Conservation (phyloP, 2,329 filamentous ascomycete genomes). For the Colletotrichum sp. region DNA sequence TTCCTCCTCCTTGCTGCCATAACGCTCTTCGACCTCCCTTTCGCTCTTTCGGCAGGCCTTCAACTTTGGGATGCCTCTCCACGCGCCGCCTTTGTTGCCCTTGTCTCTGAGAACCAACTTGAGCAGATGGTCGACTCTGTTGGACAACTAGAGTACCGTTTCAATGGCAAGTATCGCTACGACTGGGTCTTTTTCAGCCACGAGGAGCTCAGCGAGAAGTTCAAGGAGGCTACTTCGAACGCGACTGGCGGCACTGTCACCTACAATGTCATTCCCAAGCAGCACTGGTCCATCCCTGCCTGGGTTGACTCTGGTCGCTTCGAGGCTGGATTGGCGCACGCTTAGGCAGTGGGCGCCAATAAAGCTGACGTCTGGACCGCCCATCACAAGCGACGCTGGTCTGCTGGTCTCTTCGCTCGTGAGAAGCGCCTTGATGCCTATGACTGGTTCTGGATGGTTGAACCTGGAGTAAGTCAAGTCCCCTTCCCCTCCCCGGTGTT, state of each 20-base stretch:
- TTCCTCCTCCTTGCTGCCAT: background rate
- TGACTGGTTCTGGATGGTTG: conserved; percentile 66
- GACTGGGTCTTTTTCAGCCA: conserved; percentile 92
- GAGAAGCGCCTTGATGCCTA: conserved; percentile 71
- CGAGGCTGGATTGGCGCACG: conserved; percentile 66
- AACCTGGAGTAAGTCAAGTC: conserved; percentile 57
- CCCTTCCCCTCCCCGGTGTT: background rate
- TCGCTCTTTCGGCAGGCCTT: background rate
- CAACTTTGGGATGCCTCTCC: conserved; percentile 26
- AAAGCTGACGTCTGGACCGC: conserved; percentile 68
- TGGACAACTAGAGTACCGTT: conserved; percentile 60
- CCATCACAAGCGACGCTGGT: conserved; percentile 84
- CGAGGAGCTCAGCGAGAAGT: conserved; percentile 76
- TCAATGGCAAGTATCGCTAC: conserved; percentile 84
- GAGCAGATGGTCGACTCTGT: conserved; percentile 72
- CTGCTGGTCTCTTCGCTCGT: conserved; percentile 81
- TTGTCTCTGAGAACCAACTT: conserved; percentile 76
- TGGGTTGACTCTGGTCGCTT: conserved; percentile 75
- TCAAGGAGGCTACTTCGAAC: conserved; percentile 71
- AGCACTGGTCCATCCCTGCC: conserved; percentile 76
- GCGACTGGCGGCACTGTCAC: conserved; percentile 73
- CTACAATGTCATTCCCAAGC: conserved; percentile 75
- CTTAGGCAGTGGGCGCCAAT: conserved; percentile 65
- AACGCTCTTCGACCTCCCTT: background rate
- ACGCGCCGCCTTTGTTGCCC: conserved; percentile 59